phyloP scores from a whole-genome alignment of 106 monocot genomes.

The Agapanthus africanus region DNA sequence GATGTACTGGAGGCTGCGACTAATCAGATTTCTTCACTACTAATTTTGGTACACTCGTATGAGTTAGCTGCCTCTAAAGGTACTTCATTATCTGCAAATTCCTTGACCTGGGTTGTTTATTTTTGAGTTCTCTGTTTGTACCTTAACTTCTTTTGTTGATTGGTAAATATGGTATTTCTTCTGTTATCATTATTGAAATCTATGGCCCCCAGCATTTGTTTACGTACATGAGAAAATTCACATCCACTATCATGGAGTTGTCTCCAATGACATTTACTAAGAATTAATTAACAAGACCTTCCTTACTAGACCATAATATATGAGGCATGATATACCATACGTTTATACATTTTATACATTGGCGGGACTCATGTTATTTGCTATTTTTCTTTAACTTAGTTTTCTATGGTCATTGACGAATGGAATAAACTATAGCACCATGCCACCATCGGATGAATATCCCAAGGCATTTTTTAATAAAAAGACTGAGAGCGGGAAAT shows the following conservation, averaged over 20 bases:
- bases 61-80: conserved; percentile 23
- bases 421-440: too few relatives aligned
- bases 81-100: conserved; percentile 8
- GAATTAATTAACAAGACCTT: too few relatives aligned
- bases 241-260: not conserved
- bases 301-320: too few relatives aligned
- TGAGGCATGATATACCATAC: too few relatives aligned
- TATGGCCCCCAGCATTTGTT: not conserved
- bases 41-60: conserved; percentile 20
- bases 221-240: not conserved
- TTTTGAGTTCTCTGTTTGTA: not conserved
- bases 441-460: too few relatives aligned
- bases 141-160: not conserved
- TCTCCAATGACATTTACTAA: not conserved
- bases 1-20: conserved; percentile 37
- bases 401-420: not conserved
- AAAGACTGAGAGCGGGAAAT: not conserved
- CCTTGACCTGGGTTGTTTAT: not conserved
- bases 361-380: not conserved
- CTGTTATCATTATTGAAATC: not conserved
- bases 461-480: not conserved
- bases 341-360: not conserved
- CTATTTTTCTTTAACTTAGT: not conserved
- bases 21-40: conserved; percentile 23
- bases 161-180: not conserved